phyloP scores from a whole-genome alignment of 2,329 filamentous ascomycete genomes.

The Chaetoscypha palmicola region DNA sequence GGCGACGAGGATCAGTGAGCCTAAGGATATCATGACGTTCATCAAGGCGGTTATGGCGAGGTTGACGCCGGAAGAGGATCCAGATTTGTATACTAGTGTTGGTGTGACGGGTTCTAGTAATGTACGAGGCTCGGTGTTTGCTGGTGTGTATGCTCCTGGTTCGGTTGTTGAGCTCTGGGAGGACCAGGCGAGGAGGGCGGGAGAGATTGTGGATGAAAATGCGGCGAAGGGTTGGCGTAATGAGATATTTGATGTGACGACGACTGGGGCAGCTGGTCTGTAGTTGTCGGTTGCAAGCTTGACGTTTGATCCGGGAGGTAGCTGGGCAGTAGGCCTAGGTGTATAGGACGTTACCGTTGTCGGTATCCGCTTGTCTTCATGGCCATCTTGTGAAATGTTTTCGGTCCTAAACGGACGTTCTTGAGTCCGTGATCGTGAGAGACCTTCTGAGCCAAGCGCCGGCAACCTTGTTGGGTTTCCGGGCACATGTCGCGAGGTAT shows the following conservation, averaged over 20 bases:
- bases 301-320: too few relatives aligned
- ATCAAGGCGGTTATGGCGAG: constrained; percentile 74
- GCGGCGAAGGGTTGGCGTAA: constrained; percentile 65
- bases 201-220: constrained; percentile 68
- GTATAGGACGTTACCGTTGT: too few relatives aligned
- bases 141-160: constrained; percentile 78
- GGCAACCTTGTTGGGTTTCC: too few relatives aligned
- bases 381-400: too few relatives aligned
- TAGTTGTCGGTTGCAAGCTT: too few relatives aligned
- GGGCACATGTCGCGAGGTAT: too few relatives aligned
- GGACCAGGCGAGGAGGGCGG: constrained; percentile 63
- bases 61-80: constrained; percentile 63
- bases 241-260: constrained; percentile 63
- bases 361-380: too few relatives aligned
- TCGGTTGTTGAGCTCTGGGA: constrained; percentile 89
- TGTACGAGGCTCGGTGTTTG: constrained; percentile 60
- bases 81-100: constrained; percentile 67
- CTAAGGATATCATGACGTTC: constrained; percentile 74
- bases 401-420: too few relatives aligned
- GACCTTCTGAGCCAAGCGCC: too few relatives aligned
- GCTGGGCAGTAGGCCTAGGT: too few relatives aligned
- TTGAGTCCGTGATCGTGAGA: too few relatives aligned
- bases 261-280: too few relatives aligned
- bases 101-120: constrained; percentile 55
- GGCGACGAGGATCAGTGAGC: constrained; percentile 76